Conservation (phyloP, 441 rosid genomes). For the Biscutella laevigata region DNA sequence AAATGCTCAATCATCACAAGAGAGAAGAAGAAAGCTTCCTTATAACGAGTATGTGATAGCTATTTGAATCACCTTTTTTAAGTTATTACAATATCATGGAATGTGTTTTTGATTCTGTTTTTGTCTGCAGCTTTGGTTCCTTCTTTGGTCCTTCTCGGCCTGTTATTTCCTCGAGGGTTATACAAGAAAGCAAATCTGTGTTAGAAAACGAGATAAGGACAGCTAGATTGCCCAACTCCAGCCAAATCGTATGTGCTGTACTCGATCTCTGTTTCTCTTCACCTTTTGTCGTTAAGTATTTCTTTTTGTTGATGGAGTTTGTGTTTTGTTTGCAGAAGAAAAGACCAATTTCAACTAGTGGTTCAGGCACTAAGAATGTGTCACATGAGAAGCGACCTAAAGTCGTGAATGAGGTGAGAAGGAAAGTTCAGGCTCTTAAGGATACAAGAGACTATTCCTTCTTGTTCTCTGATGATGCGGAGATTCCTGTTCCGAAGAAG, state of each 20-base stretch:
- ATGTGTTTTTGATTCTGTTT: background rate
- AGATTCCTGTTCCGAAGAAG: conserved; percentile 47
- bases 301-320: conserved; percentile 14
- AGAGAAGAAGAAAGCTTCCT: conserved; percentile 38
- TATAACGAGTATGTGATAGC: conserved; percentile 47
- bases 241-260: conserved; percentile 37
- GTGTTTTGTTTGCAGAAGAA: conserved; percentile 40
- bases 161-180: conserved; percentile 82
- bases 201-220: conserved; percentile 59
- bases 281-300: background rate
- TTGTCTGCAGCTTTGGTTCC: conserved; percentile 63
- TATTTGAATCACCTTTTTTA: background rate
- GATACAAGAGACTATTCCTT: conserved; percentile 83
- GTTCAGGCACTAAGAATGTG: conserved; percentile 33
- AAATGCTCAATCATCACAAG: conserved; percentile 34
- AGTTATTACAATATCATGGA: background rate
- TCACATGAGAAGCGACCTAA: conserved; percentile 29
- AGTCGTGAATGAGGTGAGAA: conserved; percentile 41
- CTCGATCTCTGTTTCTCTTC: background rate
- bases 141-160: conserved; percentile 94
- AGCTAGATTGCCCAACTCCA: conserved; percentile 26
- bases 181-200: conserved; percentile 86
- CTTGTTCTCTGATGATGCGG: conserved; percentile 64
- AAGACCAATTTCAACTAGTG: conserved; percentile 33
- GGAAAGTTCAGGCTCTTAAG: conserved; percentile 59